Conservation (phyloP, 345 rosid species). For the Punica granatum region DNA sequence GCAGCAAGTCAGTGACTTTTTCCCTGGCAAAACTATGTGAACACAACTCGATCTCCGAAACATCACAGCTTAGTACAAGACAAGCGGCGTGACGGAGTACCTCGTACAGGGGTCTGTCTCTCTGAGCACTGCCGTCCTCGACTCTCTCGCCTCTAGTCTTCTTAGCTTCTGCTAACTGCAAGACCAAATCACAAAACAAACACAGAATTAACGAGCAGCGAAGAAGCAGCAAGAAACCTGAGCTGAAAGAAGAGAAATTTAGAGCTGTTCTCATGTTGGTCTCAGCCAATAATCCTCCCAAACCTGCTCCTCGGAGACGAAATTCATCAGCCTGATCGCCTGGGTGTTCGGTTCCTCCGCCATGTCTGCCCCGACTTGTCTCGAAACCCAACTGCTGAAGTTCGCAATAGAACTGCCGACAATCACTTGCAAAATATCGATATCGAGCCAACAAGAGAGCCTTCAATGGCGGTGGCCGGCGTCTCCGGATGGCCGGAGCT, state of each 20-base stretch:
- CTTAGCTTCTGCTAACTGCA: conserved; percentile 79
- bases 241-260: background rate
- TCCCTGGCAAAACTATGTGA: background rate
- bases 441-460: no score
- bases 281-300: no score
- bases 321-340: conserved; percentile 73
- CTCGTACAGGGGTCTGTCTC: conserved; percentile 86
- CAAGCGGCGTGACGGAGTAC: conserved; percentile 19
- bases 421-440: background rate
- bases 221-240: background rate
- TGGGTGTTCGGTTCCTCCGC: conserved; percentile 42
- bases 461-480: no score
- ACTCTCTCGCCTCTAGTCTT: conserved; percentile 79
- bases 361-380: conserved; percentile 23
- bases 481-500: background rate
- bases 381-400: background rate
- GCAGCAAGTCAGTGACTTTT: background rate
- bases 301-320: conserved; percentile 91
- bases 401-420: background rate
- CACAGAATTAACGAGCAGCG: background rate
- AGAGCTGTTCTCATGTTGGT: no score
- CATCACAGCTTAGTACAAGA: background rate
- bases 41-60: background rate
- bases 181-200: conserved; percentile 7
- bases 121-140: conserved; percentile 92